Evolutionary conservation across 2,329 filamentous ascomycete species (phyloP).

Genomic region (Botrytis byssoidea): DNA sequence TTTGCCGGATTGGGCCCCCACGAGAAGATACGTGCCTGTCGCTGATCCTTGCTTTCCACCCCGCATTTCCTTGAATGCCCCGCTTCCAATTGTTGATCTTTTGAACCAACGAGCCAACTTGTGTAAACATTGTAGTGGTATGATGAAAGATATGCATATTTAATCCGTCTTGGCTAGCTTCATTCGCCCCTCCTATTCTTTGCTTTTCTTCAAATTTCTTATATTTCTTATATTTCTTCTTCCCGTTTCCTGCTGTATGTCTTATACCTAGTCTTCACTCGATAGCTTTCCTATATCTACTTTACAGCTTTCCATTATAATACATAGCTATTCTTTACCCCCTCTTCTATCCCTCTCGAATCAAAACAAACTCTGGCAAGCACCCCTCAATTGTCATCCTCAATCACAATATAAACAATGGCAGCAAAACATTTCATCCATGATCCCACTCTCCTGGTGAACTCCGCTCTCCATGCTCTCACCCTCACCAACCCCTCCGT

Average conservation of each 20-base stretch:
- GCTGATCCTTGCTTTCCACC: background rate
- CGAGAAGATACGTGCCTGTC: conserved; percentile 2
- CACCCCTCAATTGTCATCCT: background rate
- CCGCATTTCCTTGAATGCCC: conserved; percentile 12
- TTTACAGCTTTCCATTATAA: background rate
- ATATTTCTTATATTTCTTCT: background rate
- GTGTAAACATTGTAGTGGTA: background rate
- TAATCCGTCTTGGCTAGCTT: background rate
- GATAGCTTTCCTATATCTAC: background rate
- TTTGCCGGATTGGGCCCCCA: conserved; percentile 5
- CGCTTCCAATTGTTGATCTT: conserved; percentile 13
- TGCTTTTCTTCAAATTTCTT: background rate
- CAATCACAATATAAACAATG: conserved; percentile 38
- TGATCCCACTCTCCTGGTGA: conserved; percentile 76
- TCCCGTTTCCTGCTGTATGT: background rate
- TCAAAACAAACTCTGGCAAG: background rate
- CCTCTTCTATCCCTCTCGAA: background rate
- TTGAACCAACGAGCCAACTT: background rate
- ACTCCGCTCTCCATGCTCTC: conserved; percentile 70
- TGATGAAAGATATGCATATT: conserved; percentile 3
- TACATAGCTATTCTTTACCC: background rate
- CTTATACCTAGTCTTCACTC: background rate
- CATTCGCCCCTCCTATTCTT: conserved; percentile 9
- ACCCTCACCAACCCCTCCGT: conserved; percentile 83
- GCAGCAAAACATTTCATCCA: conserved; percentile 85